These are phyloP conservation scores for Aegilops tauschii DNA, from an alignment of 176 grass and related monocot species.

Conservation along the genomic window DNA sequence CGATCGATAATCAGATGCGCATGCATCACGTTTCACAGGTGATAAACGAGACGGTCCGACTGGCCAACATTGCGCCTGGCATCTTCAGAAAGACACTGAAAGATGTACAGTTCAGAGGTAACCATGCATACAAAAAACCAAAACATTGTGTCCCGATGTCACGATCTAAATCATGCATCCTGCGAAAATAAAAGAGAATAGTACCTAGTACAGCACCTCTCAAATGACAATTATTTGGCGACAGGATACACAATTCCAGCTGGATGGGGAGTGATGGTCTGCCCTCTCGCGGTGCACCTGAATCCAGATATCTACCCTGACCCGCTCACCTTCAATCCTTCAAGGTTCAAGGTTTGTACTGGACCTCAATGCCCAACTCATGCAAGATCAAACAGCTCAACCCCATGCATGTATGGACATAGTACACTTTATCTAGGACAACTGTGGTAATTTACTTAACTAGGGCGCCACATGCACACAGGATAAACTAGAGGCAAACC, in stretches of 20 bases:
- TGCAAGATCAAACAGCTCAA: neutral
- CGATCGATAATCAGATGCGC: neutral
- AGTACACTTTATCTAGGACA: neutral
- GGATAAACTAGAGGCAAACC: constrained; percentile 38
- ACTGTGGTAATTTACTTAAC: neutral
- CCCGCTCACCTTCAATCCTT: constrained; percentile 52
- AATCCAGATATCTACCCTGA: constrained; percentile 48
- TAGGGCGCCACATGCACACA: neutral
- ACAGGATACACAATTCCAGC: constrained; percentile 53
- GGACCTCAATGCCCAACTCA: neutral
- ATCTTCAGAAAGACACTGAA: constrained; percentile 60
- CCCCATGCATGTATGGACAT: no score
- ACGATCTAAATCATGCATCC: neutral
- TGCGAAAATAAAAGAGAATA: neutral
- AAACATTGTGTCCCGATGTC: neutral
- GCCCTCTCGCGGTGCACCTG: constrained; percentile 53
- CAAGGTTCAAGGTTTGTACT: constrained; percentile 53
- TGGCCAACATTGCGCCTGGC: constrained; percentile 55
- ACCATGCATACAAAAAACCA: neutral
- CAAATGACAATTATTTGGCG: neutral
- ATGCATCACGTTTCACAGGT: constrained; percentile 28
- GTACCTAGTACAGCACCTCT: neutral
- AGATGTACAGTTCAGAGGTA: constrained; percentile 47
- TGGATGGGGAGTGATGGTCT: constrained; percentile 65
- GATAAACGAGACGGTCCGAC: constrained; percentile 51